Base-by-base conservation (phyloP, 169 alveolate genomes). In the Plasmodium coatneyi region DNA sequence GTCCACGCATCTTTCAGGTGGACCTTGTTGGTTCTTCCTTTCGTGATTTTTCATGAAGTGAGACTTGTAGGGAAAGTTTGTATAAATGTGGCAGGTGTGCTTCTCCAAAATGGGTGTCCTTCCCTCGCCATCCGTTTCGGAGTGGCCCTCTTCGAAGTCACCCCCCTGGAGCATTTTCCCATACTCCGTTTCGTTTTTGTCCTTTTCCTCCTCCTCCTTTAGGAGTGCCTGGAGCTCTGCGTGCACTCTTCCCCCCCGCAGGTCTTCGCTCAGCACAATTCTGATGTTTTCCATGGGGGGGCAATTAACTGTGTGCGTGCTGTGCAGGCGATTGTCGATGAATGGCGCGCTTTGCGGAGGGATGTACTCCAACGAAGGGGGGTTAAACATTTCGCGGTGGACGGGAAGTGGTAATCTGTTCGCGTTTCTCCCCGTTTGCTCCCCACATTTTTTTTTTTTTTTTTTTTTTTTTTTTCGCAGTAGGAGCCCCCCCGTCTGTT, bases 201-300 rank as follows among this genome's bases (percentile, higher is more conserved):
- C 95, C 3, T 46, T 66, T 34, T 71, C 83, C 41, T 80, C 80
- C 74, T 91, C 92, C 80, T 54, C 49, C 71, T 60, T 52, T 81
- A 91, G 34, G 39, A 91, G 66, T 0, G 10, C 22, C 16, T 71
- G 56, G 16, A 91, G 43, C 9, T 32, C 39, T n/a, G 56, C 19
- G 60, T 80, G 76, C n/a, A 80, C 39, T 71, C 25, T 81, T n/a
- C 89, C 66, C 16, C 60, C 43, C 71, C 52, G 71, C 76, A 91
- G 54, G 12, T 91, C 92, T n/a, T 80, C 84, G 25, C 95, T 91
- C 39, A 91, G 76, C 14, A 81, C 43, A 32, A 91, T 76, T 71
- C 76, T 70, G 71, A 91, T 70, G 10, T 91, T 30, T 14, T 91
- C 95, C 95, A 91, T 91, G 19, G 32, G 82, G n/a, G 56, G 43